phyloP scores from a whole-genome alignment of 148 eudicot genomes.

The Camellia lanceoleosa region DNA sequence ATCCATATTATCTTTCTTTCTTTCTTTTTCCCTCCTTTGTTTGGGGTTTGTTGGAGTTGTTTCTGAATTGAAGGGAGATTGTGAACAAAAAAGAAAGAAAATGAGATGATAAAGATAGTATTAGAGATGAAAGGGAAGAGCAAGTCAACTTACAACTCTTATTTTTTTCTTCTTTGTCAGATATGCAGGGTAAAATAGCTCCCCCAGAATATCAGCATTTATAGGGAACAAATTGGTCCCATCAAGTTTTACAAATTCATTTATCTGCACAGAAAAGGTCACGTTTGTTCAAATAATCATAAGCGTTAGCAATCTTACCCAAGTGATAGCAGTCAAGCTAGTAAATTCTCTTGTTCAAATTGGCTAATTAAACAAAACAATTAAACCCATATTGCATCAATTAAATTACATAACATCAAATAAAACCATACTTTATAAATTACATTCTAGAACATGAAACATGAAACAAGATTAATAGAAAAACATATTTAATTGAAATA shows the following conservation, averaged over 20 bases:
- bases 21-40: too few relatives aligned
- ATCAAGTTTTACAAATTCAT: slow-evolving; percentile 95
- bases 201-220: slow-evolving; percentile 87
- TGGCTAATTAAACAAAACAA: too few relatives aligned
- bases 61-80: neutral
- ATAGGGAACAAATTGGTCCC: slow-evolving; percentile 90
- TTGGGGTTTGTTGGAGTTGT: neutral
- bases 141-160: slow-evolving; percentile 67
- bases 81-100: neutral
- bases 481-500: too few relatives aligned
- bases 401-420: too few relatives aligned
- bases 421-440: too few relatives aligned
- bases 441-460: too few relatives aligned
- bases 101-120: neutral
- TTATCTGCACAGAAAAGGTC: slow-evolving; percentile 52
- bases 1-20: neutral
- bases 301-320: slow-evolving; percentile 51
- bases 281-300: neutral
- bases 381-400: too few relatives aligned
- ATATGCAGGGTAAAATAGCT: slow-evolving; percentile 94
- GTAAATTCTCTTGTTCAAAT: slow-evolving; percentile 49
- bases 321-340: slow-evolving; percentile 84
- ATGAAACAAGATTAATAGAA: too few relatives aligned
- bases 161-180: slow-evolving; percentile 95
- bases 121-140: neutral